These are phyloP conservation scores for Paxillus ammoniavirescens DNA, from an alignment of 768 basidiomycete genomes.

Conservation along the genomic window DNA sequence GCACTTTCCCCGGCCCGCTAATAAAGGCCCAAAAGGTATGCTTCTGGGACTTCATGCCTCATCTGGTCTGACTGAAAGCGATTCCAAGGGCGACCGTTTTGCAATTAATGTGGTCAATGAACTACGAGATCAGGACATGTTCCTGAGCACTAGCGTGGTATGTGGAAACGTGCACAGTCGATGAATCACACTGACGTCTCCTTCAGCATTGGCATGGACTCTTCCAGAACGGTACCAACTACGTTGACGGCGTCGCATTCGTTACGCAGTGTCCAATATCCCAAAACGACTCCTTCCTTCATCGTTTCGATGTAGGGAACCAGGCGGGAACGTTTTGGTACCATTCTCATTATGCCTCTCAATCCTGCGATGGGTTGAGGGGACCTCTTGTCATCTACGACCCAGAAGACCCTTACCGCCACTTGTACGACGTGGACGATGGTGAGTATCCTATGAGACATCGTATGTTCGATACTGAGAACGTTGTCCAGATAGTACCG, in stretches of 20 bases:
- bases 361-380: constrained; percentile 37
- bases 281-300: constrained; percentile 22
- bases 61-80: neutral
- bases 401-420: constrained; percentile 35
- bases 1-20: constrained; percentile 47
- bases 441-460: constrained; percentile 22
- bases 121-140: constrained; percentile 47
- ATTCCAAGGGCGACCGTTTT: constrained; percentile 37
- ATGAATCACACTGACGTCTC: neutral
- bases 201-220: constrained; percentile 58
- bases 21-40: constrained; percentile 36
- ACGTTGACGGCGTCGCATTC: constrained; percentile 43
- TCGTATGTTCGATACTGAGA: neutral
- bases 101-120: constrained; percentile 45
- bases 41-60: neutral
- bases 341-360: constrained; percentile 39
- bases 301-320: constrained; percentile 15
- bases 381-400: constrained; percentile 44
- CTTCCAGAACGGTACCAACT: constrained; percentile 42
- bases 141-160: constrained; percentile 47
- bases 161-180: neutral
- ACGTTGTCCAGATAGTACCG: constrained; percentile 17
- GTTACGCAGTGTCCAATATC: constrained; percentile 36
- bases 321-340: constrained; percentile 36
- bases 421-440: constrained; percentile 46